Percentiles rank a stretch among this genome's conserved stretches.
These are phyloP conservation scores for Schizothecium vesticola DNA, from an alignment of 495 filamentous ascomycete genomes.

Conservation along the genomic window DNA sequence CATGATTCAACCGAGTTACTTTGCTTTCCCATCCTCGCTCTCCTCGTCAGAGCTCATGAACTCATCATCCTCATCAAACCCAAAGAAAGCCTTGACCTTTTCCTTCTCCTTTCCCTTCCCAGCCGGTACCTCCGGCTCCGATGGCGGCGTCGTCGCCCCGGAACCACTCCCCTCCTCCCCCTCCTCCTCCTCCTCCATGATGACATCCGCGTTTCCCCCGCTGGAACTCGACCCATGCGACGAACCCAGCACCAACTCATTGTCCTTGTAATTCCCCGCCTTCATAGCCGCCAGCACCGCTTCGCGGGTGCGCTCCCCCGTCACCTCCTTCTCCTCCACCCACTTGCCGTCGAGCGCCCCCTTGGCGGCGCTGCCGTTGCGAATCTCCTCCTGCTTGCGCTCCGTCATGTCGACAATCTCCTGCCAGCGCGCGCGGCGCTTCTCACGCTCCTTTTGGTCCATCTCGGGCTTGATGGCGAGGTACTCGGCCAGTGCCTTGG, in stretches of 20 bases:
- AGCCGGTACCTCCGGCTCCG: slow-evolving; percentile 19
- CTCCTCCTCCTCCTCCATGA: slow-evolving; percentile 27
- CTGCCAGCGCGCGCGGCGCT: slow-evolving; percentile 72
- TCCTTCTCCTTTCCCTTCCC: slow-evolving; percentile 37
- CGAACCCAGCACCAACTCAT: slow-evolving; percentile 32
- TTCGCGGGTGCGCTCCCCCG: slow-evolving; percentile 72
- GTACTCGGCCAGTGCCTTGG: slow-evolving; percentile 91
- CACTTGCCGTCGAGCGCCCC: slow-evolving; percentile 76
- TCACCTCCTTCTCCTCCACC: slow-evolving; percentile 88
- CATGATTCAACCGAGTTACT: slow-evolving; percentile 16
- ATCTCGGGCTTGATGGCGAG: slow-evolving; percentile 94
- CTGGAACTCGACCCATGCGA: slow-evolving; percentile 39
- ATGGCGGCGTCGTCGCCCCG: slow-evolving; percentile 30
- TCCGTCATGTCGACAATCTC: slow-evolving; percentile 79
- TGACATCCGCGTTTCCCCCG: slow-evolving; percentile 24
- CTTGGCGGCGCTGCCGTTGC: slow-evolving; percentile 55
- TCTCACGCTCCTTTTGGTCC: slow-evolving; percentile 87
- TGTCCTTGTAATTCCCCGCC: slow-evolving; percentile 54
- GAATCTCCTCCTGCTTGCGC: slow-evolving; percentile 71
- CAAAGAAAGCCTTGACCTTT: slow-evolving; percentile 56
- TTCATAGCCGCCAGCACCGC: slow-evolving; percentile 76
- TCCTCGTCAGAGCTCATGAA: slow-evolving; percentile 78
- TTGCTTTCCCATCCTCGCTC: slow-evolving; percentile 37
- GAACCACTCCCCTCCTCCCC: slow-evolving; percentile 33
- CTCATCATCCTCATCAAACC: slow-evolving; percentile 89